phyloP scores from a whole-genome alignment of 2,329 filamentous ascomycete genomes.

The Tolypocladium nubicola region DNA sequence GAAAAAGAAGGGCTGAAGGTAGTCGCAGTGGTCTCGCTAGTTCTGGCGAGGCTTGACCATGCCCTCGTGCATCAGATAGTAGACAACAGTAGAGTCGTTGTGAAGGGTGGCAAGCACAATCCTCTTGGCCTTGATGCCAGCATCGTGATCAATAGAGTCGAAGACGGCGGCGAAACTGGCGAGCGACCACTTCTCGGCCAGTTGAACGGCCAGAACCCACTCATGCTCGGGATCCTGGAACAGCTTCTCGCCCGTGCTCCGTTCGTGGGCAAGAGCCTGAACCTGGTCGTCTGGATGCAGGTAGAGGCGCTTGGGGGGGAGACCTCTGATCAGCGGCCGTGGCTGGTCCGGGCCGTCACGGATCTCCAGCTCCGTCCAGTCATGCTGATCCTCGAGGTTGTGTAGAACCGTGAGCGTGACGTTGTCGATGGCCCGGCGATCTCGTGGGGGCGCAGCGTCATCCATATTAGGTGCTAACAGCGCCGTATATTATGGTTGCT shows the following conservation, averaged over 20 bases:
- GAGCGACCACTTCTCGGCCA: conserved; percentile 64
- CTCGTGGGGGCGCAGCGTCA: not conserved
- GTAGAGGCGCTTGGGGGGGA: conserved; percentile 65
- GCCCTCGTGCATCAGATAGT: conserved; percentile 80
- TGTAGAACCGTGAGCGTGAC: conserved; percentile 43
- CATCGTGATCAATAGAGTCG: conserved; percentile 41
- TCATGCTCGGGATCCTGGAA: conserved; percentile 48
- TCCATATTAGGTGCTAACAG: not conserved
- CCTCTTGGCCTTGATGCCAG: conserved; percentile 48
- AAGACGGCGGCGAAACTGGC: conserved; percentile 58
- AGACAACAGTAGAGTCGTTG: conserved; percentile 73
- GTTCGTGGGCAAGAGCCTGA: conserved; percentile 53
- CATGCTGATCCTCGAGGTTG: conserved; percentile 66
- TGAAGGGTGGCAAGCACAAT: conserved; percentile 65
- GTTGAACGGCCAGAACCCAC: conserved; percentile 67
- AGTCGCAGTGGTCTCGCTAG: conserved; percentile 26
- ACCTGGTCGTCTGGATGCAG: conserved; percentile 77
- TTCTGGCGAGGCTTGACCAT: conserved; percentile 80
- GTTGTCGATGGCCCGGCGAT: conserved; percentile 1
- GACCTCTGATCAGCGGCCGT: conserved; percentile 58
- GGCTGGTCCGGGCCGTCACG: conserved; percentile 35
- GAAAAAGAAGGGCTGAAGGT: not conserved
- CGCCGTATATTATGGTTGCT: not conserved
- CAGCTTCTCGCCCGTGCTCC: conserved; percentile 32
- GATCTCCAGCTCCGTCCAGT: conserved; percentile 54